These are phyloP conservation scores for Dendrobium officinale DNA, from an alignment of 106 monocot species.

Conservation along the genomic window DNA sequence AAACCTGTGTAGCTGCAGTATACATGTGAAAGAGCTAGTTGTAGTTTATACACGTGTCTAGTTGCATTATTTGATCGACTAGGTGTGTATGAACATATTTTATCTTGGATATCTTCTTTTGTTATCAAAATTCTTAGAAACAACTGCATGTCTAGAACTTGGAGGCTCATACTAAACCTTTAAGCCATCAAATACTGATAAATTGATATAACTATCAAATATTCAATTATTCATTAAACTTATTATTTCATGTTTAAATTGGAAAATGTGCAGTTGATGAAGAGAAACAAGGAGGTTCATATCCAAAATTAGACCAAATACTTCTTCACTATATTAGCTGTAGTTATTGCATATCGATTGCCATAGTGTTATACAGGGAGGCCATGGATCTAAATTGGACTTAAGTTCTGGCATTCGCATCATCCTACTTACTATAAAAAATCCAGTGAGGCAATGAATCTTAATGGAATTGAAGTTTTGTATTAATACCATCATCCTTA, in stretches of 20 bases:
- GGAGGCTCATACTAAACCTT: not conserved
- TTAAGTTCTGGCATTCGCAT: too few species aligned
- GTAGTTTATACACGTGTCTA: not conserved
- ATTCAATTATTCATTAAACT: too few species aligned
- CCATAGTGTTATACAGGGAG: not conserved
- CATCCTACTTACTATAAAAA: not conserved
- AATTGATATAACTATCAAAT: too few species aligned
- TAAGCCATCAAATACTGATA: not conserved
- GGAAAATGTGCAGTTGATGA: not conserved
- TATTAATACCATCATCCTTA: not conserved
- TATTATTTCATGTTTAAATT: not conserved
- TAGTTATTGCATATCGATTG: not conserved
- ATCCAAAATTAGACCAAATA: not conserved
- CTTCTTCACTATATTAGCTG: not conserved
- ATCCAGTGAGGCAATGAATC: not conserved
- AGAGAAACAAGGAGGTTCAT: not conserved
- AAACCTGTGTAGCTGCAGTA: not conserved
- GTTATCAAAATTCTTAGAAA: too few species aligned
- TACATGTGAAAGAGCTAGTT: not conserved
- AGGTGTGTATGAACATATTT: not conserved
- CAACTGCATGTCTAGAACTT: not conserved
- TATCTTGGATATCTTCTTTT: not conserved
- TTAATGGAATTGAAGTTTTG: not conserved
- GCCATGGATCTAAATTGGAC: not conserved
- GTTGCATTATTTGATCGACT: not conserved